These are phyloP conservation scores for Tylopilus plumbeoviolaceoides DNA, from an alignment of 768 basidiomycete genomes.

Conservation along the genomic window DNA sequence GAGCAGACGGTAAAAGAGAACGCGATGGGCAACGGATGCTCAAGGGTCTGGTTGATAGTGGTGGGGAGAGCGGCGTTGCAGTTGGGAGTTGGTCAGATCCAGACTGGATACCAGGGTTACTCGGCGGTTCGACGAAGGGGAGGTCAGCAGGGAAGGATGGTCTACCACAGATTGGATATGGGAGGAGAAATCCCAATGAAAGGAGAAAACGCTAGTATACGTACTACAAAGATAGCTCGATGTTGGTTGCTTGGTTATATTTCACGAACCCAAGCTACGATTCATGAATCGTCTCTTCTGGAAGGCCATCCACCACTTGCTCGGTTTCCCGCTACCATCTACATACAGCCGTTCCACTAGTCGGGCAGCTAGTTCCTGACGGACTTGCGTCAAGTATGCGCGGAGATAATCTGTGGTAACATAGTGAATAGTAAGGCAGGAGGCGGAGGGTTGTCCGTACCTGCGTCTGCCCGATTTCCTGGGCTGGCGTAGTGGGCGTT, in stretches of 20 bases:
- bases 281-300: constrained; percentile 97
- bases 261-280: constrained; percentile 71
- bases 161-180: constrained; percentile 84
- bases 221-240: constrained; percentile 12
- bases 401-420: constrained; percentile 76
- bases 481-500: constrained; percentile 90
- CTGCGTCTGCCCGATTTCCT: constrained; percentile 70
- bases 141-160: constrained; percentile 51
- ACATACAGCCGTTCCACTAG: constrained; percentile 87
- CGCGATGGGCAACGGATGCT: constrained; percentile 70
- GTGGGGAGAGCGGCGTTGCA: constrained; percentile 46
- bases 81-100: constrained; percentile 92
- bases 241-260: neutral
- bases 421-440: constrained; percentile 7
- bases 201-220: constrained; percentile 44
- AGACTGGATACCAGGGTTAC: constrained; percentile 86
- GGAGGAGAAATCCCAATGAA: constrained; percentile 89
- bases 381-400: constrained; percentile 86
- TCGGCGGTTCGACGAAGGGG: constrained; percentile 70
- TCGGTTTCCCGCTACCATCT: constrained; percentile 90
- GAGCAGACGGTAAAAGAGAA: constrained; percentile 64
- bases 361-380: constrained; percentile 87
- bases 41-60: constrained; percentile 54
- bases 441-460: constrained; percentile 39
- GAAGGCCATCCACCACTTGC: constrained; percentile 99